These are phyloP conservation scores for Senna tora DNA, from an alignment of 306 rosid genomes.

Conservation along the genomic window DNA sequence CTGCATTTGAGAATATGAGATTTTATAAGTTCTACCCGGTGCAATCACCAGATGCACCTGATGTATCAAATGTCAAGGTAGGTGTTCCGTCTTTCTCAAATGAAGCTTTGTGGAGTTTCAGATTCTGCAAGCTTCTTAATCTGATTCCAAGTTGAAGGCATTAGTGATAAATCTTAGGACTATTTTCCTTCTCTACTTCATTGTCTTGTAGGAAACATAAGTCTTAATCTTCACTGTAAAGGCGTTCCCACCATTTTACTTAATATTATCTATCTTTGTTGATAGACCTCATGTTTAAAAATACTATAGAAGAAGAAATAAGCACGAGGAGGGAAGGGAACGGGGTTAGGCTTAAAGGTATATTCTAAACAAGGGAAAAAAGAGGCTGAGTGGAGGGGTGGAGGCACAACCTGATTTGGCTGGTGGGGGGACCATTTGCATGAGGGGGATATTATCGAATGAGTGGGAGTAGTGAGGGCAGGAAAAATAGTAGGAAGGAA, in stretches of 20 bases:
- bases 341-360: no score
- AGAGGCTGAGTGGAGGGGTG: no score
- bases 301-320: no score
- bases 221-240: not conserved
- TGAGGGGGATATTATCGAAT: no score
- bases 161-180: not conserved
- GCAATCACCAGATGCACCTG: constrained; percentile 69
- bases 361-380: no score
- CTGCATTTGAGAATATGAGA: constrained; percentile 72
- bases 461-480: no score
- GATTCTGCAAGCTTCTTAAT: not conserved
- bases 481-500: no score
- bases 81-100: constrained; percentile 12
- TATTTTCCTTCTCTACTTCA: not conserved
- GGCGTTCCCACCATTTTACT: not conserved
- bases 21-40: constrained; percentile 91
- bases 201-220: not conserved
- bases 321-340: no score
- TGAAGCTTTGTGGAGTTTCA: not conserved
- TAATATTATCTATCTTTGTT: not conserved
- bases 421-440: no score
- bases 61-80: constrained; percentile 78
- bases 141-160: not conserved
- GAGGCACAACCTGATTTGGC: no score
- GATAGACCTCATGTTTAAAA: no score